Conservation (phyloP, 2,329 filamentous ascomycete genomes). For the Cordyceps pruinosa region DNA sequence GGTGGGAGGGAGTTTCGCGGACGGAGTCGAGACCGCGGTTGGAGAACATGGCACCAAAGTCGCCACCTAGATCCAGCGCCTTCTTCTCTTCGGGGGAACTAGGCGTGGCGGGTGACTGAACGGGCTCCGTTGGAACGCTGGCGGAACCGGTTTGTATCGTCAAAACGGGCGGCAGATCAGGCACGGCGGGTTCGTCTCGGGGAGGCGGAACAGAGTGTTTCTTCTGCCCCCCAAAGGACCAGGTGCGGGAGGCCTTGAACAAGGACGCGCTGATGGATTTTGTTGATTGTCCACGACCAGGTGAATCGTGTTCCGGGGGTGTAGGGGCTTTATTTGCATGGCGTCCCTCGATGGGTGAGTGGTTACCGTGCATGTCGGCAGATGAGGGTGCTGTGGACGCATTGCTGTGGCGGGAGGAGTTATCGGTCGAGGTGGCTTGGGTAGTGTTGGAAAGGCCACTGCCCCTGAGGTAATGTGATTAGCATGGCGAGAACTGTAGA, state of each 20-base stretch:
- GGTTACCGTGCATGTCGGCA: slow-evolving; percentile 30
- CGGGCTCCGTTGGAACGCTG: neutral
- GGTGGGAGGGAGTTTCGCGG: slow-evolving; percentile 31
- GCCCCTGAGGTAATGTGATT: slow-evolving; percentile 34
- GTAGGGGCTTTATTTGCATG: slow-evolving; percentile 32
- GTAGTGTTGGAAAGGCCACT: slow-evolving; percentile 56
- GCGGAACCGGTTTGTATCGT: slow-evolving; percentile 18
- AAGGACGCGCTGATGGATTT: slow-evolving; percentile 47
- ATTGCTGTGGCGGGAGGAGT: slow-evolving; percentile 56
- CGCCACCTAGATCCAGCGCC: slow-evolving; percentile 48
- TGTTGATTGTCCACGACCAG: slow-evolving; percentile 19
- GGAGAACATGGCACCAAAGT: slow-evolving; percentile 50
- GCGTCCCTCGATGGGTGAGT: slow-evolving; percentile 22
- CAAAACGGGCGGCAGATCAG: slow-evolving; percentile 34
- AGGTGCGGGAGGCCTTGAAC: slow-evolving; percentile 50
- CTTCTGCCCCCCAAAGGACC: slow-evolving; percentile 52
- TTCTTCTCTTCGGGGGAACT: slow-evolving; percentile 42
- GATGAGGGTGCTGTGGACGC: slow-evolving; percentile 56
- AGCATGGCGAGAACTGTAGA: slow-evolving; percentile 13
- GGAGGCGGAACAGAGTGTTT: slow-evolving; percentile 33
- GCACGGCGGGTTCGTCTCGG: slow-evolving; percentile 21
- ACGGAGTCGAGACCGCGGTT: slow-evolving; percentile 43
- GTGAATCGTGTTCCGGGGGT: slow-evolving; percentile 25
- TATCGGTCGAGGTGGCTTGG: slow-evolving; percentile 52
- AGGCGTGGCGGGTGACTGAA: slow-evolving; percentile 43